A percentile compares a stretch with the other conserved stretches of the same genome.
phyloP scores from a whole-genome alignment of 345 rosid genomes.

The Aquilaria sinensis region DNA sequence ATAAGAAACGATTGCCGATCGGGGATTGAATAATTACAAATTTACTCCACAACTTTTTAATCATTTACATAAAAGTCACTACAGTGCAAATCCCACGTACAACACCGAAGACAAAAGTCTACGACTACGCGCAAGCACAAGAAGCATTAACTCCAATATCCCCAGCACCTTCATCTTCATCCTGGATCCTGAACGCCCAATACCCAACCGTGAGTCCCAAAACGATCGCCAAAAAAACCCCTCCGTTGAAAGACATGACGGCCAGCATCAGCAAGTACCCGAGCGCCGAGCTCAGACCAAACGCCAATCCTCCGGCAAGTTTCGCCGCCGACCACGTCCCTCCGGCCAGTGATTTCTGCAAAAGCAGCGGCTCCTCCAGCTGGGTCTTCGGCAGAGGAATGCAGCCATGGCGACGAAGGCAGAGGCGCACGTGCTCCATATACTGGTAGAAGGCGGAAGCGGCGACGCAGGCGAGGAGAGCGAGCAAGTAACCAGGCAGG shows the following conservation, averaged over 20 bases:
- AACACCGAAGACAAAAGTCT: background rate
- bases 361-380: slow-evolving; percentile 33
- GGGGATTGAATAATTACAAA: background rate
- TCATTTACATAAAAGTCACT: too few relatives aligned
- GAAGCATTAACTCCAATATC: slow-evolving; percentile 34
- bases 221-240: slow-evolving; percentile 72
- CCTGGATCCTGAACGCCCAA: slow-evolving; percentile 36
- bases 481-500: slow-evolving; percentile 55
- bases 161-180: slow-evolving; percentile 18
- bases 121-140: slow-evolving; percentile 56
- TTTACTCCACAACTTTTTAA: too few relatives aligned
- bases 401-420: slow-evolving; percentile 25
- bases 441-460: slow-evolving; percentile 58
- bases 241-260: slow-evolving; percentile 87
- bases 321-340: slow-evolving; percentile 17
- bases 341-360: slow-evolving; percentile 9
- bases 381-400: slow-evolving; percentile 9
- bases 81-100: background rate
- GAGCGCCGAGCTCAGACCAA: slow-evolving; percentile 60
- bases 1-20: too few relatives aligned
- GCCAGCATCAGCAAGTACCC: slow-evolving; percentile 87
- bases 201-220: slow-evolving; percentile 60
- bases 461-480: slow-evolving; percentile 66
- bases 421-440: slow-evolving; percentile 35
- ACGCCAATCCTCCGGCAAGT: slow-evolving; percentile 30